Conservation (phyloP, 805 yeast genomes). For the Brettanomyces naardenensis region DNA sequence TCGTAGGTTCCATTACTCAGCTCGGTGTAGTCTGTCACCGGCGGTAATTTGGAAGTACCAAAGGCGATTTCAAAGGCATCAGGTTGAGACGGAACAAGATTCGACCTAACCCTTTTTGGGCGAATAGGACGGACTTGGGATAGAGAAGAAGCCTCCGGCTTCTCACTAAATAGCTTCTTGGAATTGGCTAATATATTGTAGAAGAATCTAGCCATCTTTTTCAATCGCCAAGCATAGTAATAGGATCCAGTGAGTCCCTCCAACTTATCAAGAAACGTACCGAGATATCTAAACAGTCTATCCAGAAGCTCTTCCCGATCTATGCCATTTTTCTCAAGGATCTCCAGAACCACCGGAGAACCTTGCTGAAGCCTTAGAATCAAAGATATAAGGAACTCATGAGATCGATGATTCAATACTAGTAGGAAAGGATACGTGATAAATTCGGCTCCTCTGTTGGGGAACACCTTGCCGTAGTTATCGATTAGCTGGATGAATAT, state of each 20-base stretch:
- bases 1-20: conserved; percentile 1
- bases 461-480: conserved; percentile 18
- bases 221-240: conserved; percentile 39
- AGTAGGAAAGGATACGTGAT: conserved; percentile 41
- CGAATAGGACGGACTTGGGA: not conserved
- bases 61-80: conserved; percentile 29
- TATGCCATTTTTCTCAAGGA: conserved; percentile 25
- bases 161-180: conserved; percentile 23
- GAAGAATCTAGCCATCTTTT: conserved; percentile 32
- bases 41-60: conserved; percentile 29
- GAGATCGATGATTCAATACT: conserved; percentile 47
- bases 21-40: conserved; percentile 25
- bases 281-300: conserved; percentile 26
- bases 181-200: conserved; percentile 28
- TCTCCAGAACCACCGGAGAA: conserved; percentile 27
- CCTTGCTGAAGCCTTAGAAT: conserved; percentile 37
- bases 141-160: not conserved
- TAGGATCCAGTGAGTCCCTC: conserved; percentile 30
- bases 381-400: conserved; percentile 50
- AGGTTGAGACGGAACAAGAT: not conserved
- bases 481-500: conserved; percentile 27
- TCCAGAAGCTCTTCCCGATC: conserved; percentile 26
- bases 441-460: conserved; percentile 36
- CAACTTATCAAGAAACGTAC: conserved; percentile 28
- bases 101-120: not conserved